These are phyloP conservation scores for Mycena vitilis DNA, from an alignment of 768 basidiomycete species.

Conservation along the genomic window DNA sequence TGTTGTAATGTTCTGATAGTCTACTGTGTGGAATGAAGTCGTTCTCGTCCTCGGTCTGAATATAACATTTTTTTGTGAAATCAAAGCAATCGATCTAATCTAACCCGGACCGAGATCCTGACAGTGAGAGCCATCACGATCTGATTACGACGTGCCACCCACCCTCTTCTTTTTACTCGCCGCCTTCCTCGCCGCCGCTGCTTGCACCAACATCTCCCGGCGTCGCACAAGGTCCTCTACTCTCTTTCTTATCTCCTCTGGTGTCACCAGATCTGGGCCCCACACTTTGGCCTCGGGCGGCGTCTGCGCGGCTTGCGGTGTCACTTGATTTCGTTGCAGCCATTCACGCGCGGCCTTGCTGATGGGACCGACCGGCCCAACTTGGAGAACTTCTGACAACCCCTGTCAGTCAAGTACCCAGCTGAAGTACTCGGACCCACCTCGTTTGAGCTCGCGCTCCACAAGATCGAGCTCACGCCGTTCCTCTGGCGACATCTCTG, in stretches of 20 bases:
- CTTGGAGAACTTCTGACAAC: neutral
- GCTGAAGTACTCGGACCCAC: no score
- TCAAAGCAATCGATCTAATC: no score
- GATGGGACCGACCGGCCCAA: neutral
- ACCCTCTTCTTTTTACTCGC: neutral
- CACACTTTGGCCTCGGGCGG: neutral
- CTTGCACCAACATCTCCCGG: neutral
- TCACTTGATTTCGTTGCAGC: neutral
- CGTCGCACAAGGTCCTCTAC: no score
- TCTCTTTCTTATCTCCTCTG: no score
- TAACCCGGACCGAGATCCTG: no score
- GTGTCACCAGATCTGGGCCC: no score
- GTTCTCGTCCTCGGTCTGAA: no score
- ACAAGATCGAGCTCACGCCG: neutral
- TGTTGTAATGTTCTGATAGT: no score
- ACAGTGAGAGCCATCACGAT: no score
- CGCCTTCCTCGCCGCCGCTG: neutral
- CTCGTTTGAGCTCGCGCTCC: neutral
- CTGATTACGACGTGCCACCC: neutral
- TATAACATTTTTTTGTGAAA: no score
- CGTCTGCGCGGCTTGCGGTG: neutral
- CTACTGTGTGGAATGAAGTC: no score
- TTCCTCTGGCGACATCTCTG: neutral
- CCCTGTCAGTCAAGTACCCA: no score
- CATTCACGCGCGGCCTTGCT: neutral